A percentile compares a stretch with the other conserved stretches of the same genome.
Conservation (phyloP, 2,329 filamentous ascomycete genomes). For the Fusarium sp. region DNA sequence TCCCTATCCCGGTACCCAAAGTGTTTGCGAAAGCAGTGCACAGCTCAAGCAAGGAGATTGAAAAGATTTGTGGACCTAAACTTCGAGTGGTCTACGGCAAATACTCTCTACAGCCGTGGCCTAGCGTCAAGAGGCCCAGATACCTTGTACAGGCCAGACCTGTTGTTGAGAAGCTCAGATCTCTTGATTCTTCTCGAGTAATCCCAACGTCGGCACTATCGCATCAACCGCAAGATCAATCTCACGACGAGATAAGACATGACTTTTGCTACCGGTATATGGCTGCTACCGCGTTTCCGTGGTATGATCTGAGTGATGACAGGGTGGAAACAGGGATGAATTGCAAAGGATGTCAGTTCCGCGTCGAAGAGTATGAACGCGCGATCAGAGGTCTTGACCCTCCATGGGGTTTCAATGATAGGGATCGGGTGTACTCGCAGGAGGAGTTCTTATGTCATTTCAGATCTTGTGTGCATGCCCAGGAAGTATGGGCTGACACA, state of each 20-base stretch:
- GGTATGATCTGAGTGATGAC: not conserved
- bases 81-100: constrained; percentile 4
- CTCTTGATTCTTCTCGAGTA: not conserved
- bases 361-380: not conserved
- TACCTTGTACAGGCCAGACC: not conserved
- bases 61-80: not conserved
- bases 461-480: not conserved
- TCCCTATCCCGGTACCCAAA: constrained; percentile 1
- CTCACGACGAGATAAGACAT: not conserved
- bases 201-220: not conserved
- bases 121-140: constrained; percentile 4
- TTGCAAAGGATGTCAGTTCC: constrained; percentile 24
- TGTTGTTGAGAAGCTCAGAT: not conserved
- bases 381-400: not conserved
- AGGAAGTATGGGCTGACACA: not conserved
- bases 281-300: constrained; percentile 1
- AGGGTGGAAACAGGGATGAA: not conserved
- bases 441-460: constrained; percentile 10
- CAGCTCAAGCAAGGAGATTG: not conserved
- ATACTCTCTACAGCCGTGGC: constrained; percentile 8
- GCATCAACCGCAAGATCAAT: not conserved
- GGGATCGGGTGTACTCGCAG: constrained; percentile 1
- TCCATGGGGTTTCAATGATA: constrained; percentile 11
- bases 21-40: not conserved
- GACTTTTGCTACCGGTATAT: constrained; percentile 17